A percentile compares a stretch with the other conserved stretches of the same genome.
These are phyloP conservation scores for Leucocoprinus birnbaumii DNA, from an alignment of 768 basidiomycete species.

Conservation along the genomic window DNA sequence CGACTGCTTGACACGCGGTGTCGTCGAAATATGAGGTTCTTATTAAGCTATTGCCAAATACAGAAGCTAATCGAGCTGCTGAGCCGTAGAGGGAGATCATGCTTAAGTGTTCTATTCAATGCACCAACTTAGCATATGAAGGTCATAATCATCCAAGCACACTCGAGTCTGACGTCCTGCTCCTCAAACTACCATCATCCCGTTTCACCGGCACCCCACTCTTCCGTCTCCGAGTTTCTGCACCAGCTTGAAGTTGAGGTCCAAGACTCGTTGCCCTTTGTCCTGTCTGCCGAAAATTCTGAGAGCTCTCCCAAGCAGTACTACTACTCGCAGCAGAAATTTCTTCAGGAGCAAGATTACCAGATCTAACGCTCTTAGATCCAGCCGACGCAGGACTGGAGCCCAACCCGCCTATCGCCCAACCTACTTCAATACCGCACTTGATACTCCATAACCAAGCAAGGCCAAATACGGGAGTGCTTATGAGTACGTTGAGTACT, in stretches of 20 bases:
- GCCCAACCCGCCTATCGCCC: slow-evolving; percentile 68
- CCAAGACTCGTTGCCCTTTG: slow-evolving; percentile 23
- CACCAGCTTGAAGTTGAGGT: slow-evolving; percentile 7
- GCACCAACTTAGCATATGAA: no score
- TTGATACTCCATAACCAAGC: slow-evolving; percentile 92
- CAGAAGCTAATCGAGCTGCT: no score
- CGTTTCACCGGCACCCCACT: neutral
- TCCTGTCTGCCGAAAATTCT: slow-evolving; percentile 15
- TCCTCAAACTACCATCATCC: neutral
- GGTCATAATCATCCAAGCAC: neutral
- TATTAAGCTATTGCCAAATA: no score
- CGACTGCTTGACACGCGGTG: no score
- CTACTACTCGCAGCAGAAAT: neutral
- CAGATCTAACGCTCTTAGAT: neutral
- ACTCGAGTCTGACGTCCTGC: slow-evolving; percentile 4
- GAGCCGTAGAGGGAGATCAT: no score
- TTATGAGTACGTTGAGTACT: slow-evolving; percentile 81
- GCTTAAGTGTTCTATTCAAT: no score
- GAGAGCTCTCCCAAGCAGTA: neutral
- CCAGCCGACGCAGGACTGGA: slow-evolving; percentile 1
- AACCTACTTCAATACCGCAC: slow-evolving; percentile 73
- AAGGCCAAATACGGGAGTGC: slow-evolving; percentile 75
- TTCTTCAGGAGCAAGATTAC: neutral
- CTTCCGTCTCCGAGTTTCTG: slow-evolving; percentile 2
- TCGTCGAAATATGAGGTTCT: no score